Percentiles rank a stretch among this genome's conserved stretches.
These are phyloP conservation scores for Hirsutella rhossiliensis DNA, from an alignment of 2,329 filamentous ascomycete genomes.

Conservation along the genomic window DNA sequence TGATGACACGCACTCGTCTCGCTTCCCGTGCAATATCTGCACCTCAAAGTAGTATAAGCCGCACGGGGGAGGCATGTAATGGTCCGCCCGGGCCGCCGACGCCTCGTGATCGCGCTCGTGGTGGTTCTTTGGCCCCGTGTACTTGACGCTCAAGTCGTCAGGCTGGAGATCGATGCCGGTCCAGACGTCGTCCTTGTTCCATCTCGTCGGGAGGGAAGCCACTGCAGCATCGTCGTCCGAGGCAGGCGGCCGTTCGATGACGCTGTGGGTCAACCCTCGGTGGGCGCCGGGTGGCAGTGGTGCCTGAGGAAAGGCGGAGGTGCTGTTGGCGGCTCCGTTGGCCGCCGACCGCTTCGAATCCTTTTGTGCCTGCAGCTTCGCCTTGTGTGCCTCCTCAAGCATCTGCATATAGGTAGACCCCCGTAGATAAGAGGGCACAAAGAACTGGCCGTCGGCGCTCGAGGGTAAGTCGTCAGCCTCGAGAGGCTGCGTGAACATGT, in stretches of 20 bases:
- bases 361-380: constrained; percentile 39
- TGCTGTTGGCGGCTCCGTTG: constrained; percentile 36
- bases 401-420: constrained; percentile 67
- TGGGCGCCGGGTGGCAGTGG: constrained; percentile 38
- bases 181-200: constrained; percentile 71
- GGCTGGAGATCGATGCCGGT: constrained; percentile 59
- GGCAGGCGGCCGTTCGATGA: constrained; percentile 62
- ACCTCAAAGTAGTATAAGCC: constrained; percentile 93
- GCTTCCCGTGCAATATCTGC: constrained; percentile 34
- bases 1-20: constrained; percentile 37
- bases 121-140: constrained; percentile 32
- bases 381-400: constrained; percentile 57
- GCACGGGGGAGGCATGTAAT: constrained; percentile 77
- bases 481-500: constrained; percentile 29
- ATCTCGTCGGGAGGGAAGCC: constrained; percentile 64
- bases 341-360: constrained; percentile 22
- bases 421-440: constrained; percentile 73
- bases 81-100: constrained; percentile 68
- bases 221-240: constrained; percentile 46
- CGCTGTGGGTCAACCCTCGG: constrained; percentile 69
- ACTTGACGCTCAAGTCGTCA: constrained; percentile 62
- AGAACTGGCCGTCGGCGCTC: constrained; percentile 40
- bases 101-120: constrained; percentile 58
- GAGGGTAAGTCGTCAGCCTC: constrained; percentile 13
- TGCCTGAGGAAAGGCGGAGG: constrained; percentile 33